Evolutionary conservation across 2,329 filamentous ascomycete genomes (phyloP).

Genomic region (Raffaelea albimanens): DNA sequence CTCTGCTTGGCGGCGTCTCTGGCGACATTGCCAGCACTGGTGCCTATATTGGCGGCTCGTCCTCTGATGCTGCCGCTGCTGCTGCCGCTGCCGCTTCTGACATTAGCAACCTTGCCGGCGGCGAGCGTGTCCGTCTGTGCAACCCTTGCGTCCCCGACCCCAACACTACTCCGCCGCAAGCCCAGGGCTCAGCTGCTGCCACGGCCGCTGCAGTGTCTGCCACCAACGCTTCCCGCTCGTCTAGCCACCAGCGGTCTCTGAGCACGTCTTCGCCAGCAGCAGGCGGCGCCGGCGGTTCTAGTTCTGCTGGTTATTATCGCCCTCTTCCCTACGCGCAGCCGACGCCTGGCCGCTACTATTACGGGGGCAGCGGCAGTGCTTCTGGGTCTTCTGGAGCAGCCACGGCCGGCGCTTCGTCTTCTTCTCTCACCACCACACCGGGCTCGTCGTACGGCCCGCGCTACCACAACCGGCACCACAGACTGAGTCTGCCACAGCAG

Average conservation of each 20-base stretch:
- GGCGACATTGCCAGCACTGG: background rate
- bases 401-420: no score
- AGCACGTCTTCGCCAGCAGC: background rate
- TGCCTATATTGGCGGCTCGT: background rate
- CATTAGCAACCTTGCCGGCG: constrained; percentile 35
- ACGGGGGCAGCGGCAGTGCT: constrained; percentile 34
- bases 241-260: constrained; percentile 1
- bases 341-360: constrained; percentile 34
- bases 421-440: no score
- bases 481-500: no score
- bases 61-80: background rate
- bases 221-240: background rate
- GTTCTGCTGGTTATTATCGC: background rate
- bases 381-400: no score
- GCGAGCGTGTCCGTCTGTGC: constrained; percentile 49
- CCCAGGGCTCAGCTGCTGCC: background rate
- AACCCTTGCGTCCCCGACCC: constrained; percentile 55
- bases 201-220: background rate
- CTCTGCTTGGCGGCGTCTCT: background rate
- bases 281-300: no score
- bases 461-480: no score
- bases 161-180: constrained; percentile 45
- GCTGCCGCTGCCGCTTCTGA: constrained; percentile 14
- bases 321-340: no score
- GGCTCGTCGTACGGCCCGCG: no score